These are phyloP conservation scores for Ophiostoma pallidulum DNA, from an alignment of 2,329 filamentous ascomycete genomes.

Conservation along the genomic window DNA sequence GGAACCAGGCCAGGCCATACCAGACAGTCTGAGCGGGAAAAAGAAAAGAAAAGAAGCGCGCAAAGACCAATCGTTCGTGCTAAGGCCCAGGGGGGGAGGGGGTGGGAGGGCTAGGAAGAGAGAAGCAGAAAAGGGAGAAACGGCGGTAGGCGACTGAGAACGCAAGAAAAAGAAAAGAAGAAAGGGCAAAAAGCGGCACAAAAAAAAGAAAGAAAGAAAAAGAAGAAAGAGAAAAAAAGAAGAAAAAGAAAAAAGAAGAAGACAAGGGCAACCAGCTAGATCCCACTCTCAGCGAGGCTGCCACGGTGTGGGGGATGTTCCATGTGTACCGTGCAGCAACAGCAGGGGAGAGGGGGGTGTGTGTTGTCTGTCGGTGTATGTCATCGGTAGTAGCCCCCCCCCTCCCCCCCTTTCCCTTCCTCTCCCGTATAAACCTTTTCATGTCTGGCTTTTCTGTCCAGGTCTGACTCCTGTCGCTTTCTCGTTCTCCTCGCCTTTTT, in stretches of 20 bases:
- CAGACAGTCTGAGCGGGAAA: background rate
- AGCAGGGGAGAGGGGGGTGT: too few relatives aligned
- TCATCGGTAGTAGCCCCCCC: too few relatives aligned
- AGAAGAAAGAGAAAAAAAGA: background rate
- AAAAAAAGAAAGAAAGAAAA: background rate
- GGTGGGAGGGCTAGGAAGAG: too few relatives aligned
- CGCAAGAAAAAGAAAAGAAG: background rate
- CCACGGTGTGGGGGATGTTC: too few relatives aligned
- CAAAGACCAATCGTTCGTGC: too few relatives aligned
- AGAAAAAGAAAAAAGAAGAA: background rate
- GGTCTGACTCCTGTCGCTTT: background rate
- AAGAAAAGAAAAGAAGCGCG: conserved; percentile 1
- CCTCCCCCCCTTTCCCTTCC: too few relatives aligned
- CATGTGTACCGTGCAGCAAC: background rate
- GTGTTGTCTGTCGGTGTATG: too few relatives aligned
- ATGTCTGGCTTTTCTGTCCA: background rate
- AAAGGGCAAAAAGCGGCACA: background rate
- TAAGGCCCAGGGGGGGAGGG: too few relatives aligned
- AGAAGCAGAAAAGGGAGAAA: too few relatives aligned
- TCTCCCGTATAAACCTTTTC: background rate
- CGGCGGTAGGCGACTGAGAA: too few relatives aligned
- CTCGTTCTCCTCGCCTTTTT: background rate
- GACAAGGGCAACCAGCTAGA: background rate
- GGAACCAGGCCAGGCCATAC: too few relatives aligned
- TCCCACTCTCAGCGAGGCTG: background rate